Evolutionary conservation across 306 rosid genomes (phyloP).

Genomic region (Fagus sylvatica): DNA sequence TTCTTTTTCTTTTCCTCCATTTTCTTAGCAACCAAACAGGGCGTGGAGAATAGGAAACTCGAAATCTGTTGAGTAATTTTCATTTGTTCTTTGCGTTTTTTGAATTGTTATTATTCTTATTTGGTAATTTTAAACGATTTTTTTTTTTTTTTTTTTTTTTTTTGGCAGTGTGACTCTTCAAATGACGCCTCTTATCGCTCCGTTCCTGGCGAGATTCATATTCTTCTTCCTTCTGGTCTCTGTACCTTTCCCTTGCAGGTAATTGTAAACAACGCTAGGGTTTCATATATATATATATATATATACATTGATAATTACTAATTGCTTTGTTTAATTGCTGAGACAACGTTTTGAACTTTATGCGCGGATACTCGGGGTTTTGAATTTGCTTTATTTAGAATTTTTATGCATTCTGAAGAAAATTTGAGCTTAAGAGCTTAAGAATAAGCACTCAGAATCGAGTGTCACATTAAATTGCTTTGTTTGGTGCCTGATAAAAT

Average conservation of each 20-base stretch:
- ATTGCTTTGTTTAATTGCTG: constrained; percentile 12
- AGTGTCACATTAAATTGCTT: background rate
- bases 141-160: background rate
- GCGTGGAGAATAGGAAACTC: background rate
- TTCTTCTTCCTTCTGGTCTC: constrained; percentile 9
- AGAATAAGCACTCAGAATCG: background rate
- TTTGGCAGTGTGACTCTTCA: constrained; percentile 12
- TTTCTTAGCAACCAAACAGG: background rate
- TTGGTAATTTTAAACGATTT: no score
- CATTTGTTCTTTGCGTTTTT: background rate
- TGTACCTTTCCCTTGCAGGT: background rate
- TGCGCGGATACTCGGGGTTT: background rate
- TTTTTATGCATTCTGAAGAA: background rate
- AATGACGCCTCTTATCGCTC: constrained; percentile 25
- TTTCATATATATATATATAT: background rate
- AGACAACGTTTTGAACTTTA: constrained; percentile 1
- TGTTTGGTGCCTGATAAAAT: no score
- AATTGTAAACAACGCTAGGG: background rate
- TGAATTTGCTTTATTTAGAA: background rate
- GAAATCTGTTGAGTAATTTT: background rate
- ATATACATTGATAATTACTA: background rate
- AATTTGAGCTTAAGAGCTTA: background rate
- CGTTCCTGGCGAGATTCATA: background rate
- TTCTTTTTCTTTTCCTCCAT: background rate
- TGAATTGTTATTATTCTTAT: background rate